Percentiles rank a stretch among this genome's conserved stretches.
Evolutionary conservation across 2,329 filamentous ascomycete species (phyloP).

Genomic region (Sclerotinia spermophila): DNA sequence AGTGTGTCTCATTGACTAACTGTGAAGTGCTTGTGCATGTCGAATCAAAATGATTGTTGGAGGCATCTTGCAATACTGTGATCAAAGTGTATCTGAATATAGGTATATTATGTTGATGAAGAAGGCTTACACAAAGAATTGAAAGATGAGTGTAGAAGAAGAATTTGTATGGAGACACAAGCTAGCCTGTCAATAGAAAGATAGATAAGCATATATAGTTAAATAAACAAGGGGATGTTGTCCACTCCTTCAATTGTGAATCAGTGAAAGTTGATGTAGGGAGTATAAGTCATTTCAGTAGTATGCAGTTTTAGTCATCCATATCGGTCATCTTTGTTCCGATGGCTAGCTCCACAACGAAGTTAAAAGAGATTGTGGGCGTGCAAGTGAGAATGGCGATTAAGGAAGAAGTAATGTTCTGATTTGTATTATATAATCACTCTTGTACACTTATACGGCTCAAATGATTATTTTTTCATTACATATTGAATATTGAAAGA

Average conservation of each 20-base stretch:
- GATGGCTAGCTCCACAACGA: neutral
- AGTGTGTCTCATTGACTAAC: constrained; percentile 31
- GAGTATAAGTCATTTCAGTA: neutral
- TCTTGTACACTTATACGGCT: no score
- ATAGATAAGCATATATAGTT: neutral
- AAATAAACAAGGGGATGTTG: neutral
- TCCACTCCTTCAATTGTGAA: no score
- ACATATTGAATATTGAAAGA: neutral
- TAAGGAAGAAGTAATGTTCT: no score
- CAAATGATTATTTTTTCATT: no score
- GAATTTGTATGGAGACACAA: no score
- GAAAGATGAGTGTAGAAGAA: neutral
- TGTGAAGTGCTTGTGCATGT: constrained; percentile 43
- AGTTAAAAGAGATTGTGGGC: neutral
- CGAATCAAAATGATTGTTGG: constrained; percentile 43
- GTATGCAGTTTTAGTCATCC: neutral
- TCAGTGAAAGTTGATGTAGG: neutral
- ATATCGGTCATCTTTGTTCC: neutral
- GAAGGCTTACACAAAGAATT: neutral
- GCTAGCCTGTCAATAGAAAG: neutral
- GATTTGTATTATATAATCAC: no score
- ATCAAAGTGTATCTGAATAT: neutral
- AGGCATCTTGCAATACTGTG: constrained; percentile 36
- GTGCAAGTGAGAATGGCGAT: no score
- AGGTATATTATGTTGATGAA: neutral